These are phyloP conservation scores for Nigrograna mackinnonii DNA, from an alignment of 2,329 filamentous ascomycete species.

Conservation along the genomic window DNA sequence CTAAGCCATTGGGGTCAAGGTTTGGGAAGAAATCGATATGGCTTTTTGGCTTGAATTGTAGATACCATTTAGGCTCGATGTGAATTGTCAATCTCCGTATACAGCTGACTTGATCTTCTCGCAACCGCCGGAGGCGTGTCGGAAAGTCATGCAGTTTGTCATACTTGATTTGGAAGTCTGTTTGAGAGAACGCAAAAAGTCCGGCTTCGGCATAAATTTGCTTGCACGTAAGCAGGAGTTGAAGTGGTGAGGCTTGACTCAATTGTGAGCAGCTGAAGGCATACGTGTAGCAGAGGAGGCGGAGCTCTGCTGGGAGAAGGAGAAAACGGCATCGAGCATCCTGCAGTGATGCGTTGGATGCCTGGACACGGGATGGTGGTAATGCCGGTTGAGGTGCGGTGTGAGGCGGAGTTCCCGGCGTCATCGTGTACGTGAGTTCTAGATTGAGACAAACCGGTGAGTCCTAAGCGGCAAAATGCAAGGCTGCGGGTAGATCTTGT, in stretches of 20 bases:
- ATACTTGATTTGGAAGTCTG: neutral
- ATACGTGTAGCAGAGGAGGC: conserved; percentile 1
- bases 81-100: neutral
- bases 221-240: conserved; percentile 1
- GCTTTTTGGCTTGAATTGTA: neutral
- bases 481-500: too few species aligned
- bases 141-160: neutral
- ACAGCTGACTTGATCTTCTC: neutral
- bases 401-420: neutral
- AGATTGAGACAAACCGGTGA: neutral
- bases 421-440: neutral
- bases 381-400: neutral
- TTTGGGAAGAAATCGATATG: neutral
- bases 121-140: neutral
- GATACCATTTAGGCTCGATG: neutral
- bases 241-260: neutral
- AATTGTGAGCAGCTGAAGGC: conserved; percentile 1
- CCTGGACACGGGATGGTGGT: too few species aligned
- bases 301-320: conserved; percentile 1
- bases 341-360: neutral
- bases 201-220: conserved; percentile 2
- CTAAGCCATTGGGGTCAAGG: neutral
- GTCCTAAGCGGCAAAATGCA: neutral
- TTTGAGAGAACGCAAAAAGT: neutral
- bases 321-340: neutral